Evolutionary conservation across 176 grass and related monocot genomes (phyloP), one percentile per base, ranked within the genome.

Genomic region (Oryza punctata): DNA sequence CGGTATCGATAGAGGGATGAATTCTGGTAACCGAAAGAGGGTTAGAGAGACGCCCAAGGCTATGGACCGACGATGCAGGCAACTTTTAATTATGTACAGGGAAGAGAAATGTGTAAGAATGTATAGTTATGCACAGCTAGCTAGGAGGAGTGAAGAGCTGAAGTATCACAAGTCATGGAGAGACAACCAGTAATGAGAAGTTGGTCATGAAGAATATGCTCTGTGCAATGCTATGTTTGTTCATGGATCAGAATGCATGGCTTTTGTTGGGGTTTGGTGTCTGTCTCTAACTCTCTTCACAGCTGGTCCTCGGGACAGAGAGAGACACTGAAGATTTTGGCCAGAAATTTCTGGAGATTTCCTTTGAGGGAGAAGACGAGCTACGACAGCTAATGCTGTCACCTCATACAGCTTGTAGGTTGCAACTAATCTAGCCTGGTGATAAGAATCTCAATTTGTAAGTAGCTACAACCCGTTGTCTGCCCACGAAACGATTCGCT

Each of bases 341-440:
- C 21, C 66, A 32, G 57, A 73, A 77, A 73, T 33, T 72, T 75
- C 60, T 63, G n/a, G 61, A 86, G 79, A 60, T 73, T 78, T 40
- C 60, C 8, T 60, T 60, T 47, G 8, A 3, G 37, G 37, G n/a
- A 59, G 19, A 46, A 24, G 45, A 26, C 3, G 78, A 77, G n/a
- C 40, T 24, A 37, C 1, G 73, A 63, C 79, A 75, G 63, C 84
- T 79, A 61, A 71, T 66, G 59, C 78, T 25, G 74, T 75, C 79
- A 19, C 63, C 37, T 87, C 80, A 75, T n/a, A 23, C 80, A 79
- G 80, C 63, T 74, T 86, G 84, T 67, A 73, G 25, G 61, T 67
- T 74, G 78, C 79, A 86, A 63, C 79, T 64, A 79, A 78, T 83
- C 79, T 37, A 63, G 32, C 69, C 25, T 71, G 67, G 57, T 61